Base-by-base conservation (phyloP, 331 rosid species). In the Cydonia oblonga region DNA sequence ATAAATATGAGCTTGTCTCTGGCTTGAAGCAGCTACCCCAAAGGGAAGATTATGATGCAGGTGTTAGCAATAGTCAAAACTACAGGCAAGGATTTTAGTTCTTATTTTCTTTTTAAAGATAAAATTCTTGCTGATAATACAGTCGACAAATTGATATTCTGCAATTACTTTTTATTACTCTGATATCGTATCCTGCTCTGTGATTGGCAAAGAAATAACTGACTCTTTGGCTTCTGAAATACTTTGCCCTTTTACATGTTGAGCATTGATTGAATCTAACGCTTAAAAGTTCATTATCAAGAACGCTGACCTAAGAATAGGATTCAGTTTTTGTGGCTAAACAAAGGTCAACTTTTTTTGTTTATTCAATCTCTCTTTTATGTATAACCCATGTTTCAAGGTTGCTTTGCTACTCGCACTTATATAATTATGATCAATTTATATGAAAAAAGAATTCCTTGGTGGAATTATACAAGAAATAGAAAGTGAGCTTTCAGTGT, bases 31-130 rank as follows among this genome's bases (percentile, higher is more conserved):
- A 89, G 78, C 93, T 93, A 7, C 85, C 96, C 40, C 86, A 82
- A 81, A 86, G 92, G 81, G 98, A 93, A 83, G 92, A 87, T 78
- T 89, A 89, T 64, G 97, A 93, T 74, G 75, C 90, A 20, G 66
- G 77, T 93, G 98, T 83, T 85, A 89, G 89, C 98, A 93, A 71
- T 96, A 93, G 84, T 89, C 98, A 81, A 93, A 93, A 85, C 76
- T 93, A 67, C 96, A 93, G 98, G 98, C 84, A 29, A 29, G 1
- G 32, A 29, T 29, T 29, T 4, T 29, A 4, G 32, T 29, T 29
- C 32, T 5, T 29, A 29, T 29, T 29, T 29, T 29, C 32, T 29
- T 29, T 29, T 29, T 29, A 29, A 29, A 4, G 32, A 29, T 29
- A 29, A 29, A 29, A 29, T 29, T 29, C 32, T 29, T 29, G 32